Evolutionary conservation across 768 basidiomycete genomes (phyloP), one percentile per base, ranked within the genome.

Genomic region (Lactarius trivialis): DNA sequence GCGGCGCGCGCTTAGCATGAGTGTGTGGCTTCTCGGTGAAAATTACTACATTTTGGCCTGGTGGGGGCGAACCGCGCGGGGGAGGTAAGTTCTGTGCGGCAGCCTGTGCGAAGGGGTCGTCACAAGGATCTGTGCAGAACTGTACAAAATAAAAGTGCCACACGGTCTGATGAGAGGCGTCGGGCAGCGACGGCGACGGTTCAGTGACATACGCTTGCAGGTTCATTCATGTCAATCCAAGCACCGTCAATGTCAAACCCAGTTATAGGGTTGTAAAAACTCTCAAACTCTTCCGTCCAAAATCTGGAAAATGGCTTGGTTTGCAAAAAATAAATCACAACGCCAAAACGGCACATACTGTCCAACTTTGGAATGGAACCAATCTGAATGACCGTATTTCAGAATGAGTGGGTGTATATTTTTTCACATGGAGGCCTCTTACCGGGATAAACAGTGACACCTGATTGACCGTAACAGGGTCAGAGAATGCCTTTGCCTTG

Each of bases 171-270:
- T 26, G 9, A 39, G 2, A 12, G 24, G 21, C 30, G 34, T 12
- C 8, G 39, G 9, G 14, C 14, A 34, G 9, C 28, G 24, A 30
- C 26, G 37, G 37, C 39, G 49, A 17, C 19, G 4, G 3, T 21
- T 43, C n/a, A 26, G 36, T 28, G 21, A 69, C 81, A 28, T 65
- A 87, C 86, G 62, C 79, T 88, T 3, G 85, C 71, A 7, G 87
- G 86, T 63, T 88, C 86, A 69, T 89, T 88, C 86, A 86, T 86
- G 65, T 86, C 85, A 28, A 88, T 86, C 88, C 87, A 89, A 19
- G 80, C 80, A 11, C 86, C 86, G 64, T 87, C 85, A 33, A 87
- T 86, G 60, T 87, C 82, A 9, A 89, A 63, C 1, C 85, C 85
- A 0, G 71, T 77, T 14, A 75, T 63, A 0, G 82, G 76, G 62